Evolutionary conservation across 2,329 filamentous ascomycete species (phyloP), one percentile per base, ranked within the genome.

Genomic region (Microdochium nivale): DNA sequence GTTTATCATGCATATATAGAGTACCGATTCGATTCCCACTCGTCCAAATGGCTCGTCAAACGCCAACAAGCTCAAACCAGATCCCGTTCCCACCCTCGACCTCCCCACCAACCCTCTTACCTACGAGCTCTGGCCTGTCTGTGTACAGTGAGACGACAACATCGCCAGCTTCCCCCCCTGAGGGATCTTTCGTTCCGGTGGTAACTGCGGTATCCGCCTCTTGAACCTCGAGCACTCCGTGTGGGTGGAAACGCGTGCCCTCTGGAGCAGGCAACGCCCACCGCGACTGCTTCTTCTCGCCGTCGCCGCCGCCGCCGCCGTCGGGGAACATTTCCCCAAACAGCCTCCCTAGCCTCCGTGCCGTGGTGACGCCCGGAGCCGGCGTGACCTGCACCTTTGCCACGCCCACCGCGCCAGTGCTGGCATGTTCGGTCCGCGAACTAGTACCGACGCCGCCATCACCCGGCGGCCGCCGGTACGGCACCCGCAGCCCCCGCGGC

Each of bases 401-500:
- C 14, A 83, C 68, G 0, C 83, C 82, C 14, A 72, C 58, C 0
- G 72, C 78, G 0, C 74, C 74, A 7, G 69, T 23, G 19, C 23
- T 78, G 0, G 77, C 68, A 65, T 86, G 83, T 13, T 59, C 65
- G 3, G 69, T 69, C 37, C 63, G 19, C 14, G 14, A 16, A 4
- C n/a, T n/a, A n/a, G 14, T 7, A 16, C 35, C 35, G 5, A 14
- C 5, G 16, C 16, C 14, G 14, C 35, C 67, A 14, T 63, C 67
- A n/a, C n/a, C n/a, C n/a, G n/a, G n/a, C 3, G 53, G 58, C 0
- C 65, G 58, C 1, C 61, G 56, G 2, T 70, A 58, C 7, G 83
- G 80, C 2, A 85, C 83, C 0, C 84, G 67, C 2, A 80, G 61
- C n/a, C 67, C 57, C 7, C 84, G 65, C 2, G 74, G 67, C 2